A percentile compares a stretch with the other conserved stretches of the same genome.
Conservation (phyloP, 768 basidiomycete species). For the Suillus cothurnatus region DNA sequence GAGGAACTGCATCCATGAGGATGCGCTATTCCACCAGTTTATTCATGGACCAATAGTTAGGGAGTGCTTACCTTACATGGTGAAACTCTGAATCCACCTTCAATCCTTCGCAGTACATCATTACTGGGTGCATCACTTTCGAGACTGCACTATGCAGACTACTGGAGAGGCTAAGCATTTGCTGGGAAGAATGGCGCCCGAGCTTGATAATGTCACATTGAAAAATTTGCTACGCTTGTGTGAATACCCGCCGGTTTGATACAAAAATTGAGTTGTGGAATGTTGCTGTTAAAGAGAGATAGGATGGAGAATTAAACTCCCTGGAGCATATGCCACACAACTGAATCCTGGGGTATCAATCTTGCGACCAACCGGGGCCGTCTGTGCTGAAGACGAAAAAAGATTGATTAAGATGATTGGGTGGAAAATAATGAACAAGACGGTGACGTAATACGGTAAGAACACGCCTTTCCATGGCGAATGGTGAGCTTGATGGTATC, state of each 20-base stretch:
- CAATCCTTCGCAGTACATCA: background rate
- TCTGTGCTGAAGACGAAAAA: background rate
- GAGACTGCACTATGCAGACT: background rate
- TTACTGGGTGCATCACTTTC: background rate
- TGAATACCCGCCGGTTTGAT: slow-evolving; percentile 15
- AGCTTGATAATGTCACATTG: background rate
- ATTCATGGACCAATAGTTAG: background rate
- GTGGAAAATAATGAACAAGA: background rate
- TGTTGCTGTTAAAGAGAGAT: slow-evolving; percentile 10
- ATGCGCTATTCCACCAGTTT: background rate
- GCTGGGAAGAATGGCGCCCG: background rate
- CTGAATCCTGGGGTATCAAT: background rate
- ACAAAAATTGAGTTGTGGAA: background rate
- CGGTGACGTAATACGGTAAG: background rate
- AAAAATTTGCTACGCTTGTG: background rate
- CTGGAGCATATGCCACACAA: background rate
- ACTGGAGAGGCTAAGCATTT: background rate
- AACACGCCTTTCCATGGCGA: background rate
- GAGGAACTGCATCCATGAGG: background rate
- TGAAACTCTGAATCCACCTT: background rate
- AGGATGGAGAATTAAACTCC: background rate
- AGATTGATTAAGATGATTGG: background rate
- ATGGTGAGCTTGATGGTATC: background rate
- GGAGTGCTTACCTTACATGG: background rate
- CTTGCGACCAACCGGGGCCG: background rate